These are phyloP conservation scores for Fusarium setosum DNA, from an alignment of 2,329 filamentous ascomycete species.

Conservation along the genomic window DNA sequence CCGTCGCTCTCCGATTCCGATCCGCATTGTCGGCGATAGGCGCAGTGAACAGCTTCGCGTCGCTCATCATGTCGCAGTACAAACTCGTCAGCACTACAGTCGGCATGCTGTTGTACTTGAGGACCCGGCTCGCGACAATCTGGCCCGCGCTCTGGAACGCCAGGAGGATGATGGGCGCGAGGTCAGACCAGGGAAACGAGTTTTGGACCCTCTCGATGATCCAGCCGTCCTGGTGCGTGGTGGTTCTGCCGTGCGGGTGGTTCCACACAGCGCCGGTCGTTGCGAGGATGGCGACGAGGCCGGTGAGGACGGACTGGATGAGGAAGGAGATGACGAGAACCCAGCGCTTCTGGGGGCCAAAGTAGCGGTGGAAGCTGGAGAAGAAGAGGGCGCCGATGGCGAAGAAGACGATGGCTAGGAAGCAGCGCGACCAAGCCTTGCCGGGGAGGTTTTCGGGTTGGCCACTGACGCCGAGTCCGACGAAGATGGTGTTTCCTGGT, in stretches of 20 bases:
- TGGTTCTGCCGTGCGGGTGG: slow-evolving; percentile 25
- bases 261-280: slow-evolving; percentile 39
- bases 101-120: slow-evolving; percentile 43
- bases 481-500: slow-evolving; percentile 43
- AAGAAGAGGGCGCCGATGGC: slow-evolving; percentile 41
- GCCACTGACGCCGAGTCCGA: slow-evolving; percentile 40
- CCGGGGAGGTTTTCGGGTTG: slow-evolving; percentile 41
- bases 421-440: slow-evolving; percentile 43
- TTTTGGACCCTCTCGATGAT: slow-evolving; percentile 38
- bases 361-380: slow-evolving; percentile 41
- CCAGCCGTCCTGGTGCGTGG: slow-evolving; percentile 26
- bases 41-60: slow-evolving; percentile 39
- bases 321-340: slow-evolving; percentile 38
- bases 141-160: slow-evolving; percentile 43
- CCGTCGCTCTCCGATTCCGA: slow-evolving; percentile 33
- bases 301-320: slow-evolving; percentile 37
- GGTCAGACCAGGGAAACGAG: slow-evolving; percentile 37
- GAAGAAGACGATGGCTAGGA: slow-evolving; percentile 42
- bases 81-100: slow-evolving; percentile 42
- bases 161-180: slow-evolving; percentile 39
- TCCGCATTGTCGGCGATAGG: slow-evolving; percentile 40
- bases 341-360: slow-evolving; percentile 43
- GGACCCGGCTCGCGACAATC: slow-evolving; percentile 40
- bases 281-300: slow-evolving; percentile 39
- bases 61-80: slow-evolving; percentile 45